These are phyloP conservation scores for Xerocomus brunneocitrinus DNA, from an alignment of 768 basidiomycete genomes.

Conservation along the genomic window DNA sequence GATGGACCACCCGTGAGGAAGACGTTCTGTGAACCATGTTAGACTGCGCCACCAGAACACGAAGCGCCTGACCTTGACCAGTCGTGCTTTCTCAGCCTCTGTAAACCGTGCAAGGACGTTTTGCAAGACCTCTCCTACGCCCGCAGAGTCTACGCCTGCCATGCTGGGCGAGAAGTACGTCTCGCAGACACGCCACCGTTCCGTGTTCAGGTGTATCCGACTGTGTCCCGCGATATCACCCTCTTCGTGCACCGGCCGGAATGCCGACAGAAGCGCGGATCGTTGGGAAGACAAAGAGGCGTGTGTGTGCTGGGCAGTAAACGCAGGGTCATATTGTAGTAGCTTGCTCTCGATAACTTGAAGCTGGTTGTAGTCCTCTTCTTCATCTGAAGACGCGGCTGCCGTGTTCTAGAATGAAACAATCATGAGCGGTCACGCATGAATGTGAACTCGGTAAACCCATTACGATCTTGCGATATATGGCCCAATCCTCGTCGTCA, in stretches of 20 bases:
- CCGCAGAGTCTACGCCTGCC: constrained; percentile 93
- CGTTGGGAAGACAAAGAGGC: constrained; percentile 70
- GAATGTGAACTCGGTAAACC: constrained; percentile 15
- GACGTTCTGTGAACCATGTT: constrained; percentile 55
- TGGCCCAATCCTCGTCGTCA: constrained; percentile 95
- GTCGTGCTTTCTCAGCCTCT: constrained; percentile 57
- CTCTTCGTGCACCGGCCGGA: constrained; percentile 75
- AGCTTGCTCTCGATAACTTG: constrained; percentile 75
- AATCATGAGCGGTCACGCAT: not conserved
- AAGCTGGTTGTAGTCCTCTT: constrained; percentile 73
- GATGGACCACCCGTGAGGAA: constrained; percentile 86
- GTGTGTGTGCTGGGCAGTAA: constrained; percentile 78
- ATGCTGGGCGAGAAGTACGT: constrained; percentile 91
- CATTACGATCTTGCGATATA: constrained; percentile 91
- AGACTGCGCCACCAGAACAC: not conserved
- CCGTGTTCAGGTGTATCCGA: constrained; percentile 85
- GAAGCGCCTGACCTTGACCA: constrained; percentile 61
- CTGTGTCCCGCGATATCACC: constrained; percentile 64
- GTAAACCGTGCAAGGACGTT: constrained; percentile 73
- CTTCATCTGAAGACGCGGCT: constrained; percentile 80
- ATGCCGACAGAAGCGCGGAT: constrained; percentile 83
- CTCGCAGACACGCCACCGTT: constrained; percentile 88
- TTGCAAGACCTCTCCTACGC: constrained; percentile 87
- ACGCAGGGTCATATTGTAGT: constrained; percentile 78
- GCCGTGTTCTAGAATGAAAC: constrained; percentile 53